Percentiles rank a stretch among this genome's conserved stretches.
phyloP scores from a whole-genome alignment of 495 filamentous ascomycete genomes.

The Penicillium ochrochloron region DNA sequence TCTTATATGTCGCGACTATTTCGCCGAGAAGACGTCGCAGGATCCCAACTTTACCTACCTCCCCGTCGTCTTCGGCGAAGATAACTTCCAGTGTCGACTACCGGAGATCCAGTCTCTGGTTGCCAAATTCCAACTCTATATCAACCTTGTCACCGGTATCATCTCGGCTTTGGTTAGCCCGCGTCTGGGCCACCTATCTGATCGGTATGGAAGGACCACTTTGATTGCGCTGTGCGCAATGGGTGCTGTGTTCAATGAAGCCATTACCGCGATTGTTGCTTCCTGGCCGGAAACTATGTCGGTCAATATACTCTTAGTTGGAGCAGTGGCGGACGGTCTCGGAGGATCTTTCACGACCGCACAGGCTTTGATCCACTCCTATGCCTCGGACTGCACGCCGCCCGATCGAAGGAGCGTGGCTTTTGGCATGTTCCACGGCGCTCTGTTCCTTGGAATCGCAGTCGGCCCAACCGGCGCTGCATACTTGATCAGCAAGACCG shows the following conservation, averaged over 20 bases:
- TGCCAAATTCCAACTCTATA: constrained; percentile 74
- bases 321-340: constrained; percentile 76
- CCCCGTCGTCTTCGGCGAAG: constrained; percentile 66
- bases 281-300: constrained; percentile 71
- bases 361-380: constrained; percentile 81
- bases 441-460: constrained; percentile 84
- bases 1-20: constrained; percentile 81
- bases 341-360: constrained; percentile 84
- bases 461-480: constrained; percentile 80
- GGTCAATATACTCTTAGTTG: constrained; percentile 75
- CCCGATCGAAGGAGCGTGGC: constrained; percentile 78
- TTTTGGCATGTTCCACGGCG: constrained; percentile 88
- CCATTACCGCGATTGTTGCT: constrained; percentile 75
- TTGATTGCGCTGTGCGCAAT: constrained; percentile 69
- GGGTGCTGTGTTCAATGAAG: constrained; percentile 70
- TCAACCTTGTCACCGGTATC: constrained; percentile 71
- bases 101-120: constrained; percentile 75
- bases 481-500: constrained; percentile 71
- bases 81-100: constrained; percentile 74
- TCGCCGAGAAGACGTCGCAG: constrained; percentile 58
- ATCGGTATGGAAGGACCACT: constrained; percentile 80
- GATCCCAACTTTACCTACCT: constrained; percentile 64
- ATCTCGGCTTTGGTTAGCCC: constrained; percentile 78
- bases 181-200: constrained; percentile 81
- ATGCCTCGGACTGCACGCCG: constrained; percentile 84